Conservation (phyloP, 169 alveolate species). For the Ichthyophthirius multifiliis region DNA sequence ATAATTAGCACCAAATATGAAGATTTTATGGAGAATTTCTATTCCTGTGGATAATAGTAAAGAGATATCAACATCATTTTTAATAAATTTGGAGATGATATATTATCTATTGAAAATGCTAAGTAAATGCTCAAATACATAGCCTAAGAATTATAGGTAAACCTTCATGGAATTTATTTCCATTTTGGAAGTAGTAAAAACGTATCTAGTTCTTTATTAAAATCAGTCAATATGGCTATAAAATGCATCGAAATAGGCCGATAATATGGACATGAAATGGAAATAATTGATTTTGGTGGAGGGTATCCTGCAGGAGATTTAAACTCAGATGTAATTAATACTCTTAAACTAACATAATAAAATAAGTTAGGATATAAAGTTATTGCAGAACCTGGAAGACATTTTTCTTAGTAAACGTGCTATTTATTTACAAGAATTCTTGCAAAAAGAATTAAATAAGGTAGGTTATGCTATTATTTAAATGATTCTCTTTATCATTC, state of each 20-base stretch:
- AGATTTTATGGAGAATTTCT: constrained; percentile 26
- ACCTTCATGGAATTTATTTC: constrained; percentile 23
- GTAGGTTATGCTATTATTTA: constrained; percentile 1
- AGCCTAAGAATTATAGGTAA: not conserved
- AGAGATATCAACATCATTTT: not conserved
- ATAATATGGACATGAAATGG: constrained; percentile 25
- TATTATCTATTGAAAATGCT: not conserved
- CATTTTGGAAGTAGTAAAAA: constrained; percentile 11
- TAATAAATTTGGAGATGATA: constrained; percentile 25
- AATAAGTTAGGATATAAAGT: not conserved
- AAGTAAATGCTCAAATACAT: not conserved
- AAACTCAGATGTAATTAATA: not conserved
- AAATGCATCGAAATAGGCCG: constrained; percentile 15
- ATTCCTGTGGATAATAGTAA: constrained; percentile 4
- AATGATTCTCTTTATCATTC: constrained; percentile 26
- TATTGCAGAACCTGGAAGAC: constrained; percentile 40
- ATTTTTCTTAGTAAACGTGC: constrained; percentile 3
- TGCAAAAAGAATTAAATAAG: constrained; percentile 5
- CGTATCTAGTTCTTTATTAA: constrained; percentile 7
- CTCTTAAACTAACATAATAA: constrained; percentile 1
- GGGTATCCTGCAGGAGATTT: not conserved
- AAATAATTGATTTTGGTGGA: constrained; percentile 24
- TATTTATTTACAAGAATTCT: not conserved
- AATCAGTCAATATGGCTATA: not conserved
- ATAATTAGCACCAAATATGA: constrained; percentile 8